These are phyloP conservation scores for Pezicula carpinea DNA, from an alignment of 2,329 filamentous ascomycete genomes.

Conservation along the genomic window DNA sequence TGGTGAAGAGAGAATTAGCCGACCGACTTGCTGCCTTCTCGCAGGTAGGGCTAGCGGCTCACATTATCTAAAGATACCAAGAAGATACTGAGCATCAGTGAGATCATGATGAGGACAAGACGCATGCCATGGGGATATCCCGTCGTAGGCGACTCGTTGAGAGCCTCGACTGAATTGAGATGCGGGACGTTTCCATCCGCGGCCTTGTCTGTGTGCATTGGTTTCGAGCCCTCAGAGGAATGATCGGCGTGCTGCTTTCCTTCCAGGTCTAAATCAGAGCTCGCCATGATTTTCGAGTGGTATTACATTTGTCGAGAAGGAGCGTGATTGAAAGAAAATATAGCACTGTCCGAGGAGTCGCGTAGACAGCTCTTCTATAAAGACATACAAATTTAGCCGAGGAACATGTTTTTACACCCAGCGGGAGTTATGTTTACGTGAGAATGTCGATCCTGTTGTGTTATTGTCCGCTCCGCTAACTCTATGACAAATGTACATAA, in stretches of 20 bases:
- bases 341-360: too few relatives aligned
- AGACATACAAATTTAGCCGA: too few relatives aligned
- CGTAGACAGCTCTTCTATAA: too few relatives aligned
- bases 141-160: not conserved
- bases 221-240: slow-evolving; percentile 1
- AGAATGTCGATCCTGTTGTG: too few relatives aligned
- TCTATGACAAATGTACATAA: too few relatives aligned
- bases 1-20: slow-evolving; percentile 8
- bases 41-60: not conserved
- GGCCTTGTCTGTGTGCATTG: not conserved
- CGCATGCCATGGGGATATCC: not conserved
- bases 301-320: not conserved
- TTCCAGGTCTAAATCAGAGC: not conserved
- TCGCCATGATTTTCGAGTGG: not conserved
- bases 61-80: not conserved
- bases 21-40: not conserved
- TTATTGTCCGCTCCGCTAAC: too few relatives aligned
- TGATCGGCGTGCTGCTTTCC: slow-evolving; percentile 1
- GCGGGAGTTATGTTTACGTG: too few relatives aligned
- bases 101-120: not conserved
- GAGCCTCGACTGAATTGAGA: not conserved
- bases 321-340: not conserved
- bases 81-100: not conserved
- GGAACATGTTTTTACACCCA: too few relatives aligned
- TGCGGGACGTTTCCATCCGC: not conserved